Conservation (phyloP, 768 basidiomycete species). For the Coprinopsis sp. region DNA sequence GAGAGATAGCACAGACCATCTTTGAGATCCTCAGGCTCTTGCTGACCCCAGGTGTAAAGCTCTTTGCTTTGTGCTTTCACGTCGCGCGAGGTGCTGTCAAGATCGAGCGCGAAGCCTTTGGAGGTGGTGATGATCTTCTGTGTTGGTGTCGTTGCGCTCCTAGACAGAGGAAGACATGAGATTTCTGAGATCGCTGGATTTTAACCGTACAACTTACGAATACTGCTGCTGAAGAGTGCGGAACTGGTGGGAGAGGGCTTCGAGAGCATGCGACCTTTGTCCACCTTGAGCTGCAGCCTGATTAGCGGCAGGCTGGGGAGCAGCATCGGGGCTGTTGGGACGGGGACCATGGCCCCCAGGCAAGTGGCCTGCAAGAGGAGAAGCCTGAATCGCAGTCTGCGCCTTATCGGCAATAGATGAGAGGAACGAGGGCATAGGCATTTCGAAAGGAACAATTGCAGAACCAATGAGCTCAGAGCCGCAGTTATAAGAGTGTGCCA, state of each 20-base stretch:
- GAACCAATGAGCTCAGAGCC: conserved; percentile 13
- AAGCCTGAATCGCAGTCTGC: conserved; percentile 61
- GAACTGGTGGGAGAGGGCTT: conserved; percentile 66
- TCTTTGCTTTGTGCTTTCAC: conserved; percentile 76
- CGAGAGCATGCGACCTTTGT: conserved; percentile 52
- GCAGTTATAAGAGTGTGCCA: conserved; percentile 8
- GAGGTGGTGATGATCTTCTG: conserved; percentile 77
- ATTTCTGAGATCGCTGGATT: neutral
- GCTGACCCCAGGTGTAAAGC: conserved; percentile 80
- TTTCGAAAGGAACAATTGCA: conserved; percentile 24
- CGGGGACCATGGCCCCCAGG: conserved; percentile 33
- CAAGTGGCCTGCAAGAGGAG: conserved; percentile 53
- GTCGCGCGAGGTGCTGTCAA: conserved; percentile 62
- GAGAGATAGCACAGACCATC: conserved; percentile 47
- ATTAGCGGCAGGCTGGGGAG: conserved; percentile 37
- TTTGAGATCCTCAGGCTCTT: conserved; percentile 64
- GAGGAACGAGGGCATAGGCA: conserved; percentile 62
- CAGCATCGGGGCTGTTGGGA: conserved; percentile 32
- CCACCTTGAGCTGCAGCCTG: conserved; percentile 39
- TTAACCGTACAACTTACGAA: conserved; percentile 50
- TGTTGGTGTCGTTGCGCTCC: conserved; percentile 54
- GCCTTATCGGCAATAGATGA: conserved; percentile 73
- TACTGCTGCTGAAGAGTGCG: conserved; percentile 74
- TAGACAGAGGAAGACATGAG: conserved; percentile 8
- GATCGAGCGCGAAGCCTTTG: conserved; percentile 76